Percentiles rank a stretch among this genome's conserved stretches.
Conservation (phyloP, 2,329 filamentous ascomycete genomes). For the Monosporascus sp. region DNA sequence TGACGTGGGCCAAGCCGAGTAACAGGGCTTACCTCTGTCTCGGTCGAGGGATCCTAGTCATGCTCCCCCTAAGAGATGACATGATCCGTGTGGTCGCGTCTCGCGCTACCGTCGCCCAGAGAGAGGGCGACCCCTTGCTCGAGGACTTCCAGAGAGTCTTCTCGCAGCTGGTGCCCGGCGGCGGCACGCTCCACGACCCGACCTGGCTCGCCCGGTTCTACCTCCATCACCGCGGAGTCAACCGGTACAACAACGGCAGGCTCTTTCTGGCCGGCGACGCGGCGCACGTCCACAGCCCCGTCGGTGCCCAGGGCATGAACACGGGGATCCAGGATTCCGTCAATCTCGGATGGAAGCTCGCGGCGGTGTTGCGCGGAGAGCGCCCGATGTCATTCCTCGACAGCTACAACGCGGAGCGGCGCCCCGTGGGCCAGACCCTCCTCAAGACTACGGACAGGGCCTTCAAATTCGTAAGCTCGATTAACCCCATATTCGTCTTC, state of each 20-base stretch:
- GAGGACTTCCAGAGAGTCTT: constrained; percentile 28
- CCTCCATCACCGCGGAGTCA: constrained; percentile 36
- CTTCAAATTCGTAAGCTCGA: constrained; percentile 32
- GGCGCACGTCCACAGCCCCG: constrained; percentile 50
- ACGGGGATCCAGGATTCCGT: constrained; percentile 45
- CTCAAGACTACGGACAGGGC: constrained; percentile 33
- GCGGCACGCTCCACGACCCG: constrained; percentile 23
- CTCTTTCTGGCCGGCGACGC: constrained; percentile 53
- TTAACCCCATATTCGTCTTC: constrained; percentile 27
- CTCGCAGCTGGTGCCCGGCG: constrained; percentile 22
- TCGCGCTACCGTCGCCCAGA: constrained; percentile 12
- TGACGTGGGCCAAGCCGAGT: constrained; percentile 13
- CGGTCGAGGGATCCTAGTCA: constrained; percentile 28
- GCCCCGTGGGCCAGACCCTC: constrained; percentile 39
- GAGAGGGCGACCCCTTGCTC: constrained; percentile 15
- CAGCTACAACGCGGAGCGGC: constrained; percentile 42
- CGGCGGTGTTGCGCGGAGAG: constrained; percentile 32
- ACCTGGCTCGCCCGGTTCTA: constrained; percentile 40
- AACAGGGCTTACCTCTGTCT: constrained; percentile 26
- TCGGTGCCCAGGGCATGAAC: constrained; percentile 54
- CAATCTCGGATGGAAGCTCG: constrained; percentile 47
- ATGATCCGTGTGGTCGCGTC: constrained; percentile 23
- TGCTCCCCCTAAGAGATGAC: constrained; percentile 24
- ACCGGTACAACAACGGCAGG: constrained; percentile 38
- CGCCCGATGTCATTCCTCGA: constrained; percentile 36